Percentiles rank a stretch among this genome's conserved stretches.
These are phyloP conservation scores for Pistacia vera DNA, from an alignment of 345 rosid species.

Conservation along the genomic window DNA sequence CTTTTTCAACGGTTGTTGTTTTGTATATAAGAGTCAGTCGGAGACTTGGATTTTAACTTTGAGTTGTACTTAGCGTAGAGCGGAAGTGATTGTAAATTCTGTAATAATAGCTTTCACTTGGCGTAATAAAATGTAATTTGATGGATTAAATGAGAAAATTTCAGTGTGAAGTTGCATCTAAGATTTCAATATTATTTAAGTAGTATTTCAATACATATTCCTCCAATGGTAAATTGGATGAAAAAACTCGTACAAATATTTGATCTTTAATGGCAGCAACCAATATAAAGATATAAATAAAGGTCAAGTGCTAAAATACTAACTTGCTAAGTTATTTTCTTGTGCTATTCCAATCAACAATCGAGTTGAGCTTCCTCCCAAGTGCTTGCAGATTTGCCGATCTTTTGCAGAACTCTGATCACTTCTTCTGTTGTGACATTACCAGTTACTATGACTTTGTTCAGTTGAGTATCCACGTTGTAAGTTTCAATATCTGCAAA, in stretches of 20 bases:
- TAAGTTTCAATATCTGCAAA: conserved; percentile 72
- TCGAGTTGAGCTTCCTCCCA: conserved; percentile 42
- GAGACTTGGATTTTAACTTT: neutral
- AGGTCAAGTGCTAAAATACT: no score
- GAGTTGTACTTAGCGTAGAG: neutral
- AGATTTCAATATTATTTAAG: no score
- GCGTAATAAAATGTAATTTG: neutral
- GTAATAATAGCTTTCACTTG: neutral
- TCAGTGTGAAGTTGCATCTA: neutral
- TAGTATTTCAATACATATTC: no score
- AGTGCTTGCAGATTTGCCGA: conserved; percentile 58
- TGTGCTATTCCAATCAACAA: neutral
- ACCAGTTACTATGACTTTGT: conserved; percentile 82
- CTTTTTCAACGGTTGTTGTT: neutral
- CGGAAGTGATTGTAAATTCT: neutral
- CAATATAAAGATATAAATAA: no score
- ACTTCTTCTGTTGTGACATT: conserved; percentile 74
- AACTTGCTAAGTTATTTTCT: no score
- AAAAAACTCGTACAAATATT: no score
- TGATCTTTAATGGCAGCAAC: no score
- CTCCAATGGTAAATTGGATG: no score
- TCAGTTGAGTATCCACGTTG: conserved; percentile 72
- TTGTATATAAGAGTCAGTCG: neutral
- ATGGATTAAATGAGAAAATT: neutral
- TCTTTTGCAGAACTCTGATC: conserved; percentile 72